These are phyloP conservation scores for Passalora sequoiae DNA, from an alignment of 2,329 filamentous ascomycete genomes.

Conservation along the genomic window DNA sequence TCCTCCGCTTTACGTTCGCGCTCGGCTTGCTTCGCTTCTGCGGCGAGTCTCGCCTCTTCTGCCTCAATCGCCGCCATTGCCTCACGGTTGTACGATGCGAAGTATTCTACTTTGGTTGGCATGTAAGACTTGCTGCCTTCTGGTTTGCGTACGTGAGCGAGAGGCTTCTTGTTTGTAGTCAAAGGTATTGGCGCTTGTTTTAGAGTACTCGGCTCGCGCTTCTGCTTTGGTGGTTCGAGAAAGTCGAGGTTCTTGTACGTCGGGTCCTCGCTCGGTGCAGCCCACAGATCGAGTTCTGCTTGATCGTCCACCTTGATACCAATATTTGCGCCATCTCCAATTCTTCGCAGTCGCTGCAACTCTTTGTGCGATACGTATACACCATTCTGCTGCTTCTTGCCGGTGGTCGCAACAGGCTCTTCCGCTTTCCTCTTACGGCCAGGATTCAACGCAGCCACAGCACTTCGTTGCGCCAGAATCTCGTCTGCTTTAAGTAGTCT, in stretches of 20 bases:
- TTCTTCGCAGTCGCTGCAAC: constrained; percentile 67
- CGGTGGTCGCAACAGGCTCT: constrained; percentile 53
- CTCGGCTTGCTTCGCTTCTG: constrained; percentile 61
- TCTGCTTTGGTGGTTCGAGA: constrained; percentile 55
- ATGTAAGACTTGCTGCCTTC: constrained; percentile 88
- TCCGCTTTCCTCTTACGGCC: constrained; percentile 67
- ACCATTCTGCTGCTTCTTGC: constrained; percentile 70
- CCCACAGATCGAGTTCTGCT: constrained; percentile 72
- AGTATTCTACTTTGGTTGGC: constrained; percentile 80
- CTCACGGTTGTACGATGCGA: constrained; percentile 66
- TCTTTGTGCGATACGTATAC: constrained; percentile 78
- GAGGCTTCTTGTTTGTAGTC: constrained; percentile 70
- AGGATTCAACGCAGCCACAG: constrained; percentile 69
- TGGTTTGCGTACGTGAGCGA: constrained; percentile 75
- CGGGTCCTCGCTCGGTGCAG: constrained; percentile 45
- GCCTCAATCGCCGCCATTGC: constrained; percentile 72
- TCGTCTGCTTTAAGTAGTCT: constrained; percentile 87
- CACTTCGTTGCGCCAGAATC: constrained; percentile 80
- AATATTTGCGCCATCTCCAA: constrained; percentile 64
- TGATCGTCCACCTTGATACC: constrained; percentile 53
- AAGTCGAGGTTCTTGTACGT: constrained; percentile 52
- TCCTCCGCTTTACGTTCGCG: constrained; percentile 66
- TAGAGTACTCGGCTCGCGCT: constrained; percentile 69
- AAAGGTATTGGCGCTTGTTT: constrained; percentile 74
- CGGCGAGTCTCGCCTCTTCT: constrained; percentile 67